Evolutionary conservation across 768 basidiomycete genomes (phyloP), one percentile per base, ranked within the genome.

Genomic region (Lactifluus echinatus): DNA sequence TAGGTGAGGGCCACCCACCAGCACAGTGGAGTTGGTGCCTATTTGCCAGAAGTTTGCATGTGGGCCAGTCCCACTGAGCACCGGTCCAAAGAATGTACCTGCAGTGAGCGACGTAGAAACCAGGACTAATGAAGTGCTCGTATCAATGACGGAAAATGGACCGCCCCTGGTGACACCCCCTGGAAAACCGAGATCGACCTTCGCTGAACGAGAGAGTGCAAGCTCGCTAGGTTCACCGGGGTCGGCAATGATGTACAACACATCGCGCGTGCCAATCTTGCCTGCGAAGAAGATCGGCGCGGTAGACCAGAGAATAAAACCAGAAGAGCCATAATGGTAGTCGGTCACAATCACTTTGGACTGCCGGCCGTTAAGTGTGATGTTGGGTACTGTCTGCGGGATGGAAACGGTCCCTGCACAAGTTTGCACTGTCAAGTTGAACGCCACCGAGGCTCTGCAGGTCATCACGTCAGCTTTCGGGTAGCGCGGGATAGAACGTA

Each of bases 21-120:
- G 73, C 24, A 87, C 74, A 11, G 84, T 80, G 3, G 75, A 67
- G 63, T 90, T 89, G 23, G 85, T 83, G 26, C 89, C 89, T 50
- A 88, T 71, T 51, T 81, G 75, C 84, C 85, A 91, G 74, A 75
- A 90, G 62, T 79, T 81, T 40, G 72, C 72, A 54, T 84, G 74
- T 12, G 76, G 72, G 28, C 75, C 70, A 3, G 65, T 68, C 4
- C 68, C 61, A 6, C 66, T 61, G 42, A 91, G 74, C 17, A 79
- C 76, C 1, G 91, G 91, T 4, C 84, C 75, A 83, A 86, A 93
- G 73, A 89, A 89, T 0, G 83, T 84, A 29, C 76, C 79, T 2
- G 84, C 83, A 0, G 85, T 85, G 14, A 65, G 71, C 0, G 81
- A 75, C 65, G 91, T 88, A 7, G 81, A 79, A 64, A 75, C 89